phyloP scores from a whole-genome alignment of 2,329 filamentous ascomycete genomes.

The Aschersonia sp. region DNA sequence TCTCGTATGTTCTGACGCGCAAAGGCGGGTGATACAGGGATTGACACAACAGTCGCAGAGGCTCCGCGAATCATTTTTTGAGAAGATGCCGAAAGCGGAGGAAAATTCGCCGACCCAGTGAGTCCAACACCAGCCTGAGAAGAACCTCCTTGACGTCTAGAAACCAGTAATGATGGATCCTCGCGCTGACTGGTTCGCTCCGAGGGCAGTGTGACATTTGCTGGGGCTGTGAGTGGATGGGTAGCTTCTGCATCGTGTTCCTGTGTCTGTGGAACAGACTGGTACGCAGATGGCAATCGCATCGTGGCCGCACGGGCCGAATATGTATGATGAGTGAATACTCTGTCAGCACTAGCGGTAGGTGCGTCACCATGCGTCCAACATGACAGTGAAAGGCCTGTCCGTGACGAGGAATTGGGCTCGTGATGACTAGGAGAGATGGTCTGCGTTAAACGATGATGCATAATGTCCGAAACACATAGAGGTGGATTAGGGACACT shows the following conservation, averaged over 20 bases:
- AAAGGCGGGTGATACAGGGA: too few species aligned
- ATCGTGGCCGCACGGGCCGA: conserved; percentile 3
- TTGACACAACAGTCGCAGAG: too few species aligned
- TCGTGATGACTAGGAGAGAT: background rate
- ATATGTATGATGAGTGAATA: background rate
- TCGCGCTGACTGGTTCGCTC: background rate
- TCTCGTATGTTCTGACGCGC: too few species aligned
- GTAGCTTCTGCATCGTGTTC: conserved; percentile 23
- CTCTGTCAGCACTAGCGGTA: background rate
- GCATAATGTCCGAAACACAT: conserved; percentile 4
- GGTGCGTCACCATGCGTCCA: background rate
- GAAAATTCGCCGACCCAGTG: too few species aligned
- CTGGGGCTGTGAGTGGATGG: conserved; percentile 19
- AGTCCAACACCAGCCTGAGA: background rate
- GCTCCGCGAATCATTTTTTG: too few species aligned
- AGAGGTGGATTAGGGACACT: conserved; percentile 7
- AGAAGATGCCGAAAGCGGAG: too few species aligned
- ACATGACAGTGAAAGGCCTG: background rate
- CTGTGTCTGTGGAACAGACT: conserved; percentile 19
- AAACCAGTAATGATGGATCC: conserved; percentile 4
- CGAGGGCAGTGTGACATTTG: conserved; percentile 15
- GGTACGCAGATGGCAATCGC: conserved; percentile 9
- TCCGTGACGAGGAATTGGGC: background rate
- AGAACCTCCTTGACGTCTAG: conserved; percentile 1
- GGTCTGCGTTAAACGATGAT: conserved; percentile 2